Conservation (phyloP, 495 filamentous ascomycete genomes). For the Oidiodendron maius region DNA sequence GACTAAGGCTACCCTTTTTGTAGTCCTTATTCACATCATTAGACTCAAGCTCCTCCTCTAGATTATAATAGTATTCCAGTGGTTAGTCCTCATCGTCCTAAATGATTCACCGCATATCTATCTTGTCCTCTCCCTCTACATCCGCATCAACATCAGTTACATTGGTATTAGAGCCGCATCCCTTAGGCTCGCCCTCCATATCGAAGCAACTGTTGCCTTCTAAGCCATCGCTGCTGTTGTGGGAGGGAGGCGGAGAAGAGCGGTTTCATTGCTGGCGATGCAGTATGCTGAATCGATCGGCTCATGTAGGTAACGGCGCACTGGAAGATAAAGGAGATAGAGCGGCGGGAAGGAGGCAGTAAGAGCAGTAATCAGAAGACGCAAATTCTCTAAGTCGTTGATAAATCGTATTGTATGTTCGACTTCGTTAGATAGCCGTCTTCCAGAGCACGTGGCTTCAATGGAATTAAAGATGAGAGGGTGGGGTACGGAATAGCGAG, state of each 20-base stretch:
- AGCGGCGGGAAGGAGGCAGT: too few species aligned
- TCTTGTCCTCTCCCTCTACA: constrained; percentile 1
- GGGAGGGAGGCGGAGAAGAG: constrained; percentile 10
- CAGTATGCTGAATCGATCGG: constrained; percentile 10
- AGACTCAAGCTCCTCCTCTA: constrained; percentile 29
- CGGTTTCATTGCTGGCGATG: constrained; percentile 9
- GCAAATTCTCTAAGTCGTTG: too few species aligned
- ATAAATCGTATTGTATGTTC: too few species aligned
- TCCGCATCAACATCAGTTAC: constrained; percentile 5
- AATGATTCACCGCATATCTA: constrained; percentile 5
- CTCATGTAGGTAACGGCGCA: constrained; percentile 2
- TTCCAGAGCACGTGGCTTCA: too few species aligned
- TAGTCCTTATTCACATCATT: constrained; percentile 31
- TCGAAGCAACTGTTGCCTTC: constrained; percentile 14
- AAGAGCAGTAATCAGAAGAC: too few species aligned
- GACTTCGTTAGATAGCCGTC: too few species aligned
- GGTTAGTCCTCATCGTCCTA: constrained; percentile 25
- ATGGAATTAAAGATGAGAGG: too few species aligned
- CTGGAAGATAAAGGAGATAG: constrained; percentile 2
- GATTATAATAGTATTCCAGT: constrained; percentile 31
- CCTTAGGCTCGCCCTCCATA: constrained; percentile 8
- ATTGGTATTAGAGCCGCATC: constrained; percentile 7
- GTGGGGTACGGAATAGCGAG: too few species aligned
- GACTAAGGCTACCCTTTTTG: constrained; percentile 24
- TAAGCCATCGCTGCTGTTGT: constrained; percentile 8